Base-by-base conservation (phyloP, 169 alveolate species). In the Plasmodium gallinaceum region DNA sequence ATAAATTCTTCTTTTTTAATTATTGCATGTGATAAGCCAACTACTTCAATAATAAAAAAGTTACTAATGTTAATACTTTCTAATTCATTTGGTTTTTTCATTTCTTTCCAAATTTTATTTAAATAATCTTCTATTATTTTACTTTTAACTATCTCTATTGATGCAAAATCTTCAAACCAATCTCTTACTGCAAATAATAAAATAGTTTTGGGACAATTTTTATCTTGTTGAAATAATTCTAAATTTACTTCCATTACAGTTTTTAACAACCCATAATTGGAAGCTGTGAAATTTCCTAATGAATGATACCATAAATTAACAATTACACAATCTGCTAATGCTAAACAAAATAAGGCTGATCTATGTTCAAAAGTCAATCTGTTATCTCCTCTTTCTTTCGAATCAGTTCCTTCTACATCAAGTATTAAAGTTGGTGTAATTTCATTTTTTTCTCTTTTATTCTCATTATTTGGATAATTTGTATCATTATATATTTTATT, bases 361-460 rank as follows among this genome's bases (percentile, higher is more conserved):
- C 98, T 90, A 68, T 96, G 96, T 85, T 97, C 98, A 88, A 96
- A 97, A n/a, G 98, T 96, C 24, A 95, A 88, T 22, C 95, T 86
- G 20, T 97, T 93, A 18, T 96, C 97, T 57, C 98, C 98, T 24
- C 98, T 83, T 83, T 97, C 98, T 26, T 95, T 76, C 22, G 97
- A 94, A 73, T 97, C 98, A 43, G 96, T 95, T 20, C 98, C 98
- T 88, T 97, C 98, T 7, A 96, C 98, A 91, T 97, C 98, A 85
- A 96, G 68, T 32, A 97, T 95, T 32, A 96, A 66, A 5, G 93
- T 74, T 39, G 95, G 96, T 32, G 58, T 88, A 64, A 48, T 20
- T 9, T 10, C 46, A 14, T 26, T 24, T 2, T 51, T 51, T n/a
- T 52, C 32, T 12, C 48, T 20, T 51, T 54, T 71, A n/a, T 66